Conservation (phyloP, 1,284 basidiomycete species). For the Naganishia albida region DNA sequence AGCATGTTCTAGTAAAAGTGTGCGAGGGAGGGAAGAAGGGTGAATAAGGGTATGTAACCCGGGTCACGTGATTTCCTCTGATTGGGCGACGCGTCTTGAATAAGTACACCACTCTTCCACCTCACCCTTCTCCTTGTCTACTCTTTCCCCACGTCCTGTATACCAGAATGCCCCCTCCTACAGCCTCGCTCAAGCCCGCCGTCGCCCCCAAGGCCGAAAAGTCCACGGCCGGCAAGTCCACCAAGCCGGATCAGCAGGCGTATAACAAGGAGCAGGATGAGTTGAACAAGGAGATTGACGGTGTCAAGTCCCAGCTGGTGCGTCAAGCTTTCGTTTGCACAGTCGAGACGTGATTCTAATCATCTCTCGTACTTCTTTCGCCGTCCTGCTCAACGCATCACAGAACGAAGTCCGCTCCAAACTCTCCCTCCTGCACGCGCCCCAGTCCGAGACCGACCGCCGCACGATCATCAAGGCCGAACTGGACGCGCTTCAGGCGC, state of each 20-base stretch:
- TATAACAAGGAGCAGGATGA: constrained; percentile 81
- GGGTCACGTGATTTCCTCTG: neutral
- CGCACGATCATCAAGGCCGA: constrained; percentile 75
- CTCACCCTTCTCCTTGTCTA: too few species aligned
- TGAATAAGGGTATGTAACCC: neutral
- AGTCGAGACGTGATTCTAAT: neutral
- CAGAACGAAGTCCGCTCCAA: constrained; percentile 78
- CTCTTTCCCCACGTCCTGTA: neutral
- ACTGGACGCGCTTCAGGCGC: constrained; percentile 73
- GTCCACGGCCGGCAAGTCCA: constrained; percentile 14
- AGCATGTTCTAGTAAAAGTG: neutral
- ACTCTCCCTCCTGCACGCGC: constrained; percentile 65
- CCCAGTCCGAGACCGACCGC: constrained; percentile 60
- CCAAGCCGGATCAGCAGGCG: constrained; percentile 74
- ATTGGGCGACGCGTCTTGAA: neutral
- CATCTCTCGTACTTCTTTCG: neutral
- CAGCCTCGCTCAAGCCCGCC: constrained; percentile 47
- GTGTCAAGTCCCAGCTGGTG: constrained; percentile 74
- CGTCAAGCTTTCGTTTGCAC: constrained; percentile 49
- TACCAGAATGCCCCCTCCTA: constrained; percentile 50
- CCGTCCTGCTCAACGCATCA: constrained; percentile 17
- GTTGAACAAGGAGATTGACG: constrained; percentile 79
- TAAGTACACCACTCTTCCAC: neutral
- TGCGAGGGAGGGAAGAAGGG: neutral
- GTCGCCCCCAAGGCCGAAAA: constrained; percentile 30